Conservation (phyloP, 2,329 filamentous ascomycete genomes). For the Diaporthe sp. region DNA sequence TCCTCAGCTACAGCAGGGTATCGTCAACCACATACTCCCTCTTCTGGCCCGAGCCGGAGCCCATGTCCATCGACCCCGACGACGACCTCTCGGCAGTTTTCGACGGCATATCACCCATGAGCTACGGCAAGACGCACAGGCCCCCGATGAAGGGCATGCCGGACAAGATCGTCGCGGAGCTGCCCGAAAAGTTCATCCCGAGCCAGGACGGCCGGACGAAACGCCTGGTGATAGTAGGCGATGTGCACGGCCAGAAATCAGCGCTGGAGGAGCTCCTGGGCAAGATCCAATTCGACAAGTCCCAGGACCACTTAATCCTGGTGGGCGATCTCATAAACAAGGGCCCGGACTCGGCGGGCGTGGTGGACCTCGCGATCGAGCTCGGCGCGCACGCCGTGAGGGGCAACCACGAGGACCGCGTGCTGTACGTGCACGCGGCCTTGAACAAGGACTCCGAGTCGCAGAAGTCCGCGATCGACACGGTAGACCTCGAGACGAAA, state of each 20-base stretch:
- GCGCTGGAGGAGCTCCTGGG: slow-evolving; percentile 76
- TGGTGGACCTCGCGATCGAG: slow-evolving; percentile 80
- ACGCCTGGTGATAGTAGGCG: slow-evolving; percentile 85
- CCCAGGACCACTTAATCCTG: slow-evolving; percentile 80
- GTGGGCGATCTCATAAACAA: slow-evolving; percentile 87
- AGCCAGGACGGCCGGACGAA: slow-evolving; percentile 52
- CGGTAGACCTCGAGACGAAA: slow-evolving; percentile 37
- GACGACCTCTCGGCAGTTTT: slow-evolving; percentile 26
- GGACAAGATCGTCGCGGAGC: slow-evolving; percentile 47
- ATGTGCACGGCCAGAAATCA: slow-evolving; percentile 89
- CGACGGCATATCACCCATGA: slow-evolving; percentile 50
- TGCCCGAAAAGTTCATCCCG: slow-evolving; percentile 49
- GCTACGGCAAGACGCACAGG: slow-evolving; percentile 56
- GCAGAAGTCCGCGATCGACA: not conserved
- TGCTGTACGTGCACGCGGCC: slow-evolving; percentile 75
- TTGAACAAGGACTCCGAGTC: slow-evolving; percentile 43
- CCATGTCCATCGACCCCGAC: slow-evolving; percentile 5
- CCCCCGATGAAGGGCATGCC: slow-evolving; percentile 52
- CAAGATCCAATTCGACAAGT: slow-evolving; percentile 72
- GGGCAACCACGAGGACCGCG: slow-evolving; percentile 92
- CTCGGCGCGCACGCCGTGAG: slow-evolving; percentile 85
- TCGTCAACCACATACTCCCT: slow-evolving; percentile 44
- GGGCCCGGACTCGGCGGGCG: slow-evolving; percentile 84
- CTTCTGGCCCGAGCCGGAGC: slow-evolving; percentile 30
- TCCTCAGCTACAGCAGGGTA: slow-evolving; percentile 53